These are phyloP conservation scores for Diaporthe helianthi DNA, from an alignment of 2,329 filamentous ascomycete genomes.

Conservation along the genomic window DNA sequence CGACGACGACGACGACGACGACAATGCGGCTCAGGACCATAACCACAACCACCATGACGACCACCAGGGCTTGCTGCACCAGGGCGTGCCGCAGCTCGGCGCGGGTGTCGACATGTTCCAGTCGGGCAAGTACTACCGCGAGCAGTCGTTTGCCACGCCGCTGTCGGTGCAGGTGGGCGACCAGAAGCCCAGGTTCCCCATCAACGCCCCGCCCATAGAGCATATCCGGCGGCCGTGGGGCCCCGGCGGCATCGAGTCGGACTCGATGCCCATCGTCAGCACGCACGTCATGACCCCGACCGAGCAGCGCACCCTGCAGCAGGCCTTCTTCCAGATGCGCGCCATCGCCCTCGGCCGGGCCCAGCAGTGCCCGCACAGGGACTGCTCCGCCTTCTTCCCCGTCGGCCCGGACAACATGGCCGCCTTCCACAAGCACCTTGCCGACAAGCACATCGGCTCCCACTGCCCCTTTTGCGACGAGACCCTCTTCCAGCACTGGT, in stretches of 20 bases:
- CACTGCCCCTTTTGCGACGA: conserved; percentile 48
- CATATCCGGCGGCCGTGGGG: conserved; percentile 45
- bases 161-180: conserved; percentile 38
- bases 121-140: conserved; percentile 38
- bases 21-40: background rate
- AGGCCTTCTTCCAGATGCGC: conserved; percentile 45
- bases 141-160: conserved; percentile 41
- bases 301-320: conserved; percentile 48
- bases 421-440: conserved; percentile 46
- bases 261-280: conserved; percentile 46
- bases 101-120: conserved; percentile 12
- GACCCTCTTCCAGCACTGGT: conserved; percentile 43
- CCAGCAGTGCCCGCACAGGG: conserved; percentile 47
- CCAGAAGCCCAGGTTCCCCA: conserved; percentile 45
- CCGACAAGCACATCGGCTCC: conserved; percentile 43
- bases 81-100: conserved; percentile 2
- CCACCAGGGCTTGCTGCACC: background rate
- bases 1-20: too few species aligned
- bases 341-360: conserved; percentile 45
- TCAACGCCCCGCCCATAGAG: conserved; percentile 46
- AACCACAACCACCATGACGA: too few species aligned
- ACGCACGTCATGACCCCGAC: conserved; percentile 50
- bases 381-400: conserved; percentile 46
- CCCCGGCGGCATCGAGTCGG: conserved; percentile 32
- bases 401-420: conserved; percentile 38